Base-by-base conservation (phyloP, 768 basidiomycete species). In the Leccinum variicolor region DNA sequence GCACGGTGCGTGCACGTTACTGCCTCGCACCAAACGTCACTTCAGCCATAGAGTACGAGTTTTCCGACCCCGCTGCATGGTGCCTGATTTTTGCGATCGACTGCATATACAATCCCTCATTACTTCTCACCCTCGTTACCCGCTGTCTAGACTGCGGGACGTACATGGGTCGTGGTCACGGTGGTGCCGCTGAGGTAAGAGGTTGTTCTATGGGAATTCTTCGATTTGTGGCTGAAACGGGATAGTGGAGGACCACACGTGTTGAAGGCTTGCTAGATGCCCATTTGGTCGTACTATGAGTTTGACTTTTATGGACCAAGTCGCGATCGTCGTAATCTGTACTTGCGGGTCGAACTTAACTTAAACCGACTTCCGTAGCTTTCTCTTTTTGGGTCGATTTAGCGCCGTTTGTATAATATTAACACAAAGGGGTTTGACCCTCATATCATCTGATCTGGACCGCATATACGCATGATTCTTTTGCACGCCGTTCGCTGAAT, bases 71-170 rank as follows among this genome's bases (percentile, higher is more conserved):
- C 53, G 45, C 39, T 19, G 52, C 50, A 57, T 72, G 71, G 72
- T 87, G 92, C 68, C 60, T 92, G 1, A 65, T 92, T 13, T 76
- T 93, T 19, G 78, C 81, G 10, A 83, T 91, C 3, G 91, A 93
- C 65, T 90, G 88, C 67, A 82, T 92, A 33, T 92, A 92, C 60
- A 87, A 92, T 58, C 87, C 90, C 0, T 82, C 82, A 1, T 79
- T 93, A 23, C 76, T 92, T 39, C 78, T 83, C 4, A 75, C 87
- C 3, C 78, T 92, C 21, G 74, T 92, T 2, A 73, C 79, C 15
- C 57, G 67, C 81, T 41, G 75, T 89, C n/a, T 64, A 84, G 0
- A 76, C 72, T 0, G 73, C 81, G 1, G 77, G 67, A 6, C 69
- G 66, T 26, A 88, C 89, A 0, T 74, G 77, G 36, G 85, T 86